Base-by-base conservation (phyloP, 2,329 filamentous ascomycete species). In the Colletotrichum spinosum region DNA sequence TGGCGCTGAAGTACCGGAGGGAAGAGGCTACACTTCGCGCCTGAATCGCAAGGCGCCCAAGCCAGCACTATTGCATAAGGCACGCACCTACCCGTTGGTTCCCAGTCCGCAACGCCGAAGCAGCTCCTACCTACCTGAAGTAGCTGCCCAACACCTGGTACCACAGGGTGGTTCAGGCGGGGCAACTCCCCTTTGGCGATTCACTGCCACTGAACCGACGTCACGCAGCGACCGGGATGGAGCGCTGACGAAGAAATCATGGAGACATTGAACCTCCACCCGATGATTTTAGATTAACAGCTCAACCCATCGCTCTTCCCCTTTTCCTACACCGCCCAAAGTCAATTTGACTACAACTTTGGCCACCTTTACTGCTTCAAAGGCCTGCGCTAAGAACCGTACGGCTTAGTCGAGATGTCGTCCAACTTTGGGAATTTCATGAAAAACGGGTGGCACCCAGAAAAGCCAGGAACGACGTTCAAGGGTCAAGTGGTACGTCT, bases 371-470 rank as follows among this genome's bases (percentile, higher is more conserved):
- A 38, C 41, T 25, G 42, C 44, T 49, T 17, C 35, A 41, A 41
- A 11, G 2, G 35, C 15, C 17, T n/a, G 11, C 44, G 38, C 42
- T n/a, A 12, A 38, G n/a, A 37, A 35, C 25, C 25, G 25, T 6
- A 35, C 33, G 17, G 39, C 10, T 42, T 34, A 35, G 37, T 56
- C 59, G 63, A 52, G 66, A 84, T 84, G 82, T 77, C 59, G 17
- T 63, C 81, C 49, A 79, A 80, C 55, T 79, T 82, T 74, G 84
- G 82, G 67, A 79, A 80, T 48, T 72, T 83, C 13, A 75, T 84
- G 67, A 86, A 86, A 72, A 78, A 79, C n/a, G 80, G 83, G 7
- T 86, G 83, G 84, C 81, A 83, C 65, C 80, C 83, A 2, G 83
- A 85, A 38, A 84, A 84, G 69, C 72, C 73, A 46, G 78, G 77